Percentiles rank a stretch among this genome's conserved stretches.
Conservation (phyloP, 164 flowering plant species). For the Saururus chinensis region DNA sequence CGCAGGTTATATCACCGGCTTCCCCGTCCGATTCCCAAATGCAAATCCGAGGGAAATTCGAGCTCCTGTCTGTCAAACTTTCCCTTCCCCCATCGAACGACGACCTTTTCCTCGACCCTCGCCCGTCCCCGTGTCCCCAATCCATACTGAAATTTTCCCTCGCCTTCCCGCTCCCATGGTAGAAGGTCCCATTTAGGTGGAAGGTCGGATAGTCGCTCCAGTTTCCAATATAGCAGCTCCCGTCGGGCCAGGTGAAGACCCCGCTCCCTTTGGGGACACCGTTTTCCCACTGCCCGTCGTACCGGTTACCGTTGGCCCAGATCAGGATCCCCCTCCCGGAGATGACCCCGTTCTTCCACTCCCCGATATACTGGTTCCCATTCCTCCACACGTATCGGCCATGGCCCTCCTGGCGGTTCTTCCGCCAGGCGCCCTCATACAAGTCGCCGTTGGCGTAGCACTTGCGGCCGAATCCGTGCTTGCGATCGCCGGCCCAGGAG, state of each 20-base stretch:
- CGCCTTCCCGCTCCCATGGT: slow-evolving; percentile 21
- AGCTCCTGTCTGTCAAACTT: slow-evolving; percentile 22
- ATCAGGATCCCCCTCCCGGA: slow-evolving; percentile 27
- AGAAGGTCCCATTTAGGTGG: slow-evolving; percentile 30
- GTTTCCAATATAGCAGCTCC: slow-evolving; percentile 29
- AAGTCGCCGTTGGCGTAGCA: slow-evolving; percentile 15
- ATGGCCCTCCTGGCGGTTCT: slow-evolving; percentile 13
- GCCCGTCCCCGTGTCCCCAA: background rate
- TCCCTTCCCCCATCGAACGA: slow-evolving; percentile 42
- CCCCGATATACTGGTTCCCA: slow-evolving; percentile 33
- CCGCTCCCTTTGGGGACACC: slow-evolving; percentile 39
- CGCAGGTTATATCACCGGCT: slow-evolving; percentile 82
- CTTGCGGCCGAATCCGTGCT: slow-evolving; percentile 14
- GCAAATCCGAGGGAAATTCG: slow-evolving; percentile 58
- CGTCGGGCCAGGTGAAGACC: slow-evolving; percentile 28
- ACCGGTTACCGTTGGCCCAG: slow-evolving; percentile 35
- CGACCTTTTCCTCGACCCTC: slow-evolving; percentile 30
- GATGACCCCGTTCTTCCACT: slow-evolving; percentile 32
- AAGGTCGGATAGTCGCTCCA: slow-evolving; percentile 22
- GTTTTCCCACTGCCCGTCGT: slow-evolving; percentile 33
- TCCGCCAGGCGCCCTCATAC: slow-evolving; percentile 13
- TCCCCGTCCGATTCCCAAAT: slow-evolving; percentile 87
- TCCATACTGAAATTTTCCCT: background rate
- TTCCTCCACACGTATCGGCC: slow-evolving; percentile 29
- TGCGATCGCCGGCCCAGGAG: slow-evolving; percentile 12